Base-by-base conservation (phyloP, 129 eudicot species). In the Ambrosia trifida region DNA sequence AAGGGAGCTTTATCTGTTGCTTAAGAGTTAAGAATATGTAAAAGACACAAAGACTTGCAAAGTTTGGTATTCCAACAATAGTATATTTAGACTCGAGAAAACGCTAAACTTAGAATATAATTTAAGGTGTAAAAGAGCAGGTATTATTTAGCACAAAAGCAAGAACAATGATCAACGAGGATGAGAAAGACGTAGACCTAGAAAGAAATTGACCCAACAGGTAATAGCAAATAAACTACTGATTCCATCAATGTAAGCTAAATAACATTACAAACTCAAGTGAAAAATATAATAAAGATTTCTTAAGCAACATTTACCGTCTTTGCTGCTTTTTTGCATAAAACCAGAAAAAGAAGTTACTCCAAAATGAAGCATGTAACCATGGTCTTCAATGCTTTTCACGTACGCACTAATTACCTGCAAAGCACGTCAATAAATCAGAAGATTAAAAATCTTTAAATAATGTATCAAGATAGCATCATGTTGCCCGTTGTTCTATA, bases 301-400 rank as follows among this genome's bases (percentile, higher is more conserved):
- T n/a, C 24, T 20, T 46, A 30, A 46, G 70, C 52, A 44, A 68
- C 8, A n/a, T 36, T 80, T 86, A 91, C 97, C 97, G 32, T 75
- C 73, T 64, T 79, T 83, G 70, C 70, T 64, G 66, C 62, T 78
- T 32, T 82, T 83, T 31, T 86, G 83, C 89, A 89, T 79, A 85
- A 94, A 94, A 40, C 98, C 98, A 66, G 85, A 47, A 81, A 89
- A 89, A 12, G 96, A 80, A 76, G 87, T 80, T 58, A 75, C 74
- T 62, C 98, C 98, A 79, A 94, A 94, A 74, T 94, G 87, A 69
- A 94, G 96, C 78, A 89, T 80, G 77, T 84, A 89, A 68, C 98
- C 98, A 80, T 90, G 98, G 83, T 94, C 98, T 85, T 94, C 98
- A 70, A 87, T 80, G 87, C 98, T 94, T 80, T 83, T 94, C 74